Base-by-base conservation (phyloP, 306 rosid genomes). In the Sicyos baderoa region DNA sequence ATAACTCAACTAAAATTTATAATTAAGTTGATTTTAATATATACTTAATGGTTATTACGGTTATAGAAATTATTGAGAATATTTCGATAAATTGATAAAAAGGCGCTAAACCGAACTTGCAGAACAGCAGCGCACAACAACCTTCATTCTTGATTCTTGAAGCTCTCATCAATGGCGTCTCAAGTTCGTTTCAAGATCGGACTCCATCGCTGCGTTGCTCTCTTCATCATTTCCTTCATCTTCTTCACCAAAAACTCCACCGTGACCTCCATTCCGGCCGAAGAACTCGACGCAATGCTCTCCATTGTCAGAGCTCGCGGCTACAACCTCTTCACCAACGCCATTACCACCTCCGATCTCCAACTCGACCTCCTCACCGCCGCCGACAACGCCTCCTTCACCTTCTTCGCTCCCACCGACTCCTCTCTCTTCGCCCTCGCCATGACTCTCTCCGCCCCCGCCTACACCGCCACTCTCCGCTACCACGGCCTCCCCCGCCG, bases 361-460 rank as follows among this genome's bases (percentile, higher is more conserved):
- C 84, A 81, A 45, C 57, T 69, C 27, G 56, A 72, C 4, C 72
- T 79, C 6, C 80, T 79, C 72, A 27, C 82, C 18, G 63, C 83
- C 17, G 49, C 83, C 9, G 16, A 58, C 4, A 51, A 52, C 70
- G 18, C 74, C 22, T 74, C 86, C 58, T 84, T 80, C 84, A 84
- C 89, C 50, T 53, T 86, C 74, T 88, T 88, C 79, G 89, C 91
- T 0, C 91, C 95, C 14, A 77, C 83, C 11, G 89, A 86, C 48
- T 73, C 89, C 35, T 80, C 91, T 1, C 87, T 88, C 44, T 88
- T 82, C 49, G 83, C 91, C 0, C 80, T 86, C 35, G 91, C 83
- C 66, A 84, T 88, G 89, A 74, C 87, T 18, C 85, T 71, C 61
- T 37, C 87, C 32, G 86, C 87, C 19, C 58, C 86, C n/a, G 45